Conservation (phyloP, 768 basidiomycete genomes). For the Daedaleopsis sinensis region DNA sequence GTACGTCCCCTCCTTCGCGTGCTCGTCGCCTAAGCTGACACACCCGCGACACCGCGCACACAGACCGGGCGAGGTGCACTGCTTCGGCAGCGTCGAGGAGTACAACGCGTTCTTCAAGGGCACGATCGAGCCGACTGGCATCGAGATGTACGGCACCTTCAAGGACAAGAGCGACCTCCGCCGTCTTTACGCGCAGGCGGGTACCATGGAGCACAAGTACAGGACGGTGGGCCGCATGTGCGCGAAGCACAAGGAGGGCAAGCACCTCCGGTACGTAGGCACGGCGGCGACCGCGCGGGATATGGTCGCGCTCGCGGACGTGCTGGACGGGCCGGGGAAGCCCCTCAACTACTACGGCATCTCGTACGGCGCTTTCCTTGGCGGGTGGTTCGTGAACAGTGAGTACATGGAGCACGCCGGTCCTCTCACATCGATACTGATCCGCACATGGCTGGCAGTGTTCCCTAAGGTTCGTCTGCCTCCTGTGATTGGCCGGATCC, state of each 20-base stretch:
- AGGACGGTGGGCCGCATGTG: neutral
- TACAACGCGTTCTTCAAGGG: neutral
- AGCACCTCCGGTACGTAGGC: constrained; percentile 1
- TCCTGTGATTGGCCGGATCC: neutral
- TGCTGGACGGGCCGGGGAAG: constrained; percentile 5
- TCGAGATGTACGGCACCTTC: neutral
- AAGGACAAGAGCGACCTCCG: neutral
- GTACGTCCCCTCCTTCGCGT: neutral
- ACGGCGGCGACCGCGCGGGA: constrained; percentile 10
- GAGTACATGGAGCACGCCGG: neutral
- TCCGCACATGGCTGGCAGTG: neutral
- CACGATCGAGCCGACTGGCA: neutral
- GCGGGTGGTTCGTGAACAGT: constrained; percentile 1
- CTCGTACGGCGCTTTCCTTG: constrained; percentile 6
- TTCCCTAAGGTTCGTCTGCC: constrained; percentile 6
- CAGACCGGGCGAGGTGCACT: constrained; percentile 8
- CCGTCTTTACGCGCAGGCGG: neutral
- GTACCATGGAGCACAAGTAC: neutral
- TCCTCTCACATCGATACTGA: neutral
- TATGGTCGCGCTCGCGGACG: constrained; percentile 9
- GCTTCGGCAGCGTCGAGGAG: constrained; percentile 8
- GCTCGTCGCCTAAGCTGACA: no score
- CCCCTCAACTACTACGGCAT: constrained; percentile 8
- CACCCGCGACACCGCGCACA: neutral
- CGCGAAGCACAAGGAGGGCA: neutral